Evolutionary conservation across 495 filamentous ascomycete genomes (phyloP).

Genomic region (Apodospora peruviana): DNA sequence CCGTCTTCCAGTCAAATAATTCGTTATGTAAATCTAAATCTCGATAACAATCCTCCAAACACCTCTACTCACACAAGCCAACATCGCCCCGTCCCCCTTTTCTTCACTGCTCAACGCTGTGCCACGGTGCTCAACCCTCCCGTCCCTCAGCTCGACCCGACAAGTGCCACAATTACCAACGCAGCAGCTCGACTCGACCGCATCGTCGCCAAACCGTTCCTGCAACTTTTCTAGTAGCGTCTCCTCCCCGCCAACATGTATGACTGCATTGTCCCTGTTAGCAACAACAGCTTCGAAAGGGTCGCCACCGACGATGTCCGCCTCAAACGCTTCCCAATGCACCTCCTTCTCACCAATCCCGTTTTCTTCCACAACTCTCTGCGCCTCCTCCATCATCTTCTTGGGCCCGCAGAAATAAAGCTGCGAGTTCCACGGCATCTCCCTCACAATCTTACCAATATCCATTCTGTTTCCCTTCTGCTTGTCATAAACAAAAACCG

Average conservation of each 20-base stretch:
- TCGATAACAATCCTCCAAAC: conserved; percentile 41
- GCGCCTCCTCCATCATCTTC: conserved; percentile 44
- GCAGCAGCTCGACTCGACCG: conserved; percentile 47
- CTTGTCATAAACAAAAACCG: conserved; percentile 41
- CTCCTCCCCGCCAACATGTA: conserved; percentile 38
- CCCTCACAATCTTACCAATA: conserved; percentile 31
- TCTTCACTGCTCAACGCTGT: conserved; percentile 41
- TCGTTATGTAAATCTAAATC: no score
- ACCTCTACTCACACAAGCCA: conserved; percentile 45
- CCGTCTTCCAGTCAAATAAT: no score
- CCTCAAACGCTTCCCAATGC: conserved; percentile 52
- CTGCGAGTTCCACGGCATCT: conserved; percentile 40
- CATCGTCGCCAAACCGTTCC: conserved; percentile 29
- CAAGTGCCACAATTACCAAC: conserved; percentile 59
- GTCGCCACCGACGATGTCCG: conserved; percentile 45
- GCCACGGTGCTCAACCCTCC: conserved; percentile 50
- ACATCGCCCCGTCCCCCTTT: conserved; percentile 33
- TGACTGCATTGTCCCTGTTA: conserved; percentile 18
- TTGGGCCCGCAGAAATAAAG: conserved; percentile 51
- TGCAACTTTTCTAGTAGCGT: conserved; percentile 38
- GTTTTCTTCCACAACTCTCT: conserved; percentile 24
- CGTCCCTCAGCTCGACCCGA: conserved; percentile 39
- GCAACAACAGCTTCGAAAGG: conserved; percentile 49
- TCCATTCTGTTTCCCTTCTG: conserved; percentile 43
- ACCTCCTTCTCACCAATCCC: conserved; percentile 40